phyloP scores from a whole-genome alignment of 257 asterid species.

The Lycium ferocissimum region DNA sequence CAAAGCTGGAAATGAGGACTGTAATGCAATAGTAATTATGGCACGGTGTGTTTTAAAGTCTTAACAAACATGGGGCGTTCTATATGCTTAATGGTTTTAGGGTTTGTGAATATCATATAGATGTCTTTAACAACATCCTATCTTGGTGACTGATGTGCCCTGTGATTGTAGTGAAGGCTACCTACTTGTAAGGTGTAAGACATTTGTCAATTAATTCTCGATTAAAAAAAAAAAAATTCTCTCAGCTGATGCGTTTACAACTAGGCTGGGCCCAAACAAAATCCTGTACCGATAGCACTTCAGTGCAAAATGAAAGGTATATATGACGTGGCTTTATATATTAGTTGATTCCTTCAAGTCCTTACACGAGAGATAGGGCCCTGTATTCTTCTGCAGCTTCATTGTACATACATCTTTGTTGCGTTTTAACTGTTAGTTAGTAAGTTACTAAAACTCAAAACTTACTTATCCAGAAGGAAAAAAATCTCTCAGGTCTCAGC shows the following conservation, averaged over 20 bases:
- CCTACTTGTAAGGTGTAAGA: neutral
- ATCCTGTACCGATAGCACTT: neutral
- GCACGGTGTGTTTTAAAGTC: neutral
- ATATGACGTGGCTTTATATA: neutral
- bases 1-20: neutral
- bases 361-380: neutral
- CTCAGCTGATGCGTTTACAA: neutral
- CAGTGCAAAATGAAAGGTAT: neutral
- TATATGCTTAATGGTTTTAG: neutral
- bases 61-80: neutral
- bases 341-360: neutral
- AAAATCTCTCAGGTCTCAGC: neutral
- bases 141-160: neutral
- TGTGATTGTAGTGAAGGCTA: neutral
- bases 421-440: neutral
- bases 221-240: neutral
- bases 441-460: neutral
- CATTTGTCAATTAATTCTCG: neutral
- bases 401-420: neutral
- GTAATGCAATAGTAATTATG: neutral
- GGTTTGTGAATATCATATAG: conserved; percentile 5
- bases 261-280: neutral
- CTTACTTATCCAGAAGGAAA: neutral
- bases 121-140: neutral
- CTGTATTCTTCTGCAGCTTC: neutral